A percentile compares a stretch with the other conserved stretches of the same genome.
Evolutionary conservation across 768 basidiomycete genomes (phyloP).

Genomic region (Rhodotorula diobovata): DNA sequence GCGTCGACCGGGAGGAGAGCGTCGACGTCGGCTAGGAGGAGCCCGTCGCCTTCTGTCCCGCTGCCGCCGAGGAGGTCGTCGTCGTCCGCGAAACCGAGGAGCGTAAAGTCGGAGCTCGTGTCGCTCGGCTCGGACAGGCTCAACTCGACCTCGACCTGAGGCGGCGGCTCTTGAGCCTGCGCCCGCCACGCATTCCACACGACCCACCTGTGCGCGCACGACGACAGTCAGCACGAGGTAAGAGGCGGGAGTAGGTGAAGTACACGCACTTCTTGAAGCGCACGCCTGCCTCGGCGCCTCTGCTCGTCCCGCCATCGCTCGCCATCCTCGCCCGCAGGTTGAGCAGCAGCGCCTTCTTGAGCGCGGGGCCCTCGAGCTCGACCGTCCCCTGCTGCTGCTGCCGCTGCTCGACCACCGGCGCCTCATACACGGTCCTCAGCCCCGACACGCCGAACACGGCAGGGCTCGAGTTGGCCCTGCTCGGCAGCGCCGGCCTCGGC

Average conservation of each 20-base stretch:
- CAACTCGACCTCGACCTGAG: neutral
- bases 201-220: neutral
- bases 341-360: slow-evolving; percentile 12
- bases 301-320: slow-evolving; percentile 11
- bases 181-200: slow-evolving; percentile 17
- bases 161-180: neutral
- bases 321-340: slow-evolving; percentile 14
- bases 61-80: neutral
- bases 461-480: slow-evolving; percentile 6
- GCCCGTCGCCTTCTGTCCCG: neutral
- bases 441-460: slow-evolving; percentile 3
- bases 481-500: neutral
- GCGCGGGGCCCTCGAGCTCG: slow-evolving; percentile 9
- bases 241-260: too few relatives aligned
- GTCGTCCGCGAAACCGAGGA: neutral
- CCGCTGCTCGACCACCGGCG: neutral
- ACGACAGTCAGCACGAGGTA: neutral
- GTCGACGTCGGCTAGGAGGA: neutral
- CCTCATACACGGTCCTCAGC: neutral
- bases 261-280: slow-evolving; percentile 25
- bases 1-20: neutral
- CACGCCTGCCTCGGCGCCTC: slow-evolving; percentile 9
- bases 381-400: neutral
- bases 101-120: neutral
- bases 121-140: neutral